A percentile compares a stretch with the other conserved stretches of the same genome.
phyloP scores from a whole-genome alignment of 2,329 filamentous ascomycete genomes.

The Parastagonospora avenae region DNA sequence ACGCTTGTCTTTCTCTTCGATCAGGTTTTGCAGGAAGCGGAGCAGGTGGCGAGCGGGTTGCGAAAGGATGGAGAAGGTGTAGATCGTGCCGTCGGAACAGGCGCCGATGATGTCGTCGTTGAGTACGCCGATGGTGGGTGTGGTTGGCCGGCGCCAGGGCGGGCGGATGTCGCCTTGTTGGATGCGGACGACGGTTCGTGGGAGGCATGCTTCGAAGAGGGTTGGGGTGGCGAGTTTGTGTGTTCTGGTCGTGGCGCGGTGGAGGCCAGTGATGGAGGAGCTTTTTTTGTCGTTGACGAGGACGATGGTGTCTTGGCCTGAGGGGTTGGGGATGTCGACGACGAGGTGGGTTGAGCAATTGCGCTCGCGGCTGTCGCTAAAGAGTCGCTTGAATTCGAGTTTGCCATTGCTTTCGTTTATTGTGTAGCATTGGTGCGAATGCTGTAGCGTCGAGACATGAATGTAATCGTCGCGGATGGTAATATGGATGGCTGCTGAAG shows the following conservation, averaged over 20 bases:
- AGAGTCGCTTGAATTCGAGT: constrained; percentile 28
- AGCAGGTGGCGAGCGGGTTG: constrained; percentile 70
- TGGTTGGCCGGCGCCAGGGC: constrained; percentile 36
- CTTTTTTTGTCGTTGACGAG: constrained; percentile 43
- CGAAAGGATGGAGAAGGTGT: constrained; percentile 67
- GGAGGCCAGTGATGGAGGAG: constrained; percentile 35
- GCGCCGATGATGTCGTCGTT: constrained; percentile 56
- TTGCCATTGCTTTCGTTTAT: constrained; percentile 36
- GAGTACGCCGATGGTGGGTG: constrained; percentile 42
- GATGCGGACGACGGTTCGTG: constrained; percentile 54
- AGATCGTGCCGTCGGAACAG: constrained; percentile 58
- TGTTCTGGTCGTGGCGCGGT: constrained; percentile 23
- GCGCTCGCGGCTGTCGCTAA: constrained; percentile 38
- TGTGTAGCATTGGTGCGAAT: constrained; percentile 59
- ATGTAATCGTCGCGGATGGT: constrained; percentile 54
- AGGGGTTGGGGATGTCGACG: constrained; percentile 10
- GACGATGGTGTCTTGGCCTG: constrained; percentile 23
- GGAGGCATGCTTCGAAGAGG: constrained; percentile 51
- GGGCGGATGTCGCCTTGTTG: constrained; percentile 54
- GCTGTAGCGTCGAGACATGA: constrained; percentile 59
- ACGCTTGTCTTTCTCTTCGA: constrained; percentile 26
- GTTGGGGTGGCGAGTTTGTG: constrained; percentile 34
- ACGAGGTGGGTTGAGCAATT: constrained; percentile 33
- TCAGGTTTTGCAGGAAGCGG: constrained; percentile 72
- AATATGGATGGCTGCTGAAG: constrained; percentile 58